Evolutionary conservation across 2,329 filamentous ascomycete species (phyloP), one percentile per base, ranked within the genome.

Genomic region (Trichoderma hamatum): DNA sequence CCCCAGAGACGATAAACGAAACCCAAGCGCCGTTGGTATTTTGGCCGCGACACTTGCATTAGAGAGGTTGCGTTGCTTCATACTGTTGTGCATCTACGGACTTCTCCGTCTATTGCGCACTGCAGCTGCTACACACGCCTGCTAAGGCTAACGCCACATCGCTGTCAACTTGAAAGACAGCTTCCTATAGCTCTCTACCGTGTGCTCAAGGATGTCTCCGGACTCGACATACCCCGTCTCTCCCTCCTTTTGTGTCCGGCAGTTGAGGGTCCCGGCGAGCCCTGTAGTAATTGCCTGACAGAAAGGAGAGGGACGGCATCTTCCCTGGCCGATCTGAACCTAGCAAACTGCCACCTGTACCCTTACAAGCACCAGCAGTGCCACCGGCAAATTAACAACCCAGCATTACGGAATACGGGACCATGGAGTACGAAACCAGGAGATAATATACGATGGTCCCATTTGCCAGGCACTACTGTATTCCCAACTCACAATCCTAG

Each of bases 1-100:
- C 51, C 58, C 36, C 51, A 43, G 62, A 65, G 36, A 39, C 62
- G 62, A 58, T 58, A 58, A 66, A 58, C 52, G 61, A 64, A 64
- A 64, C 61, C 61, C 61, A 64, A 64, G 49, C 61, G 49, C 61
- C 61, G 51, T 64, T 36, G 49, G 21, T 28, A 43, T 55, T 51
- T 55, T 43, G 49, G 19, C 60, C 60, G 46, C 30, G 32, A 52
- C 16, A 34, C 28, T 13, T 62, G 60, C 32, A 26, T 62, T 51
- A 11, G 60, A 62, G 60, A 51, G 43, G 51, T 54, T 26, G 21
- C 51, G 51, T 24, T 49, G 46, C 46, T 49, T 49, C 46, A 49
- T 49, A 24, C 21, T 39, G 58, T 46, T 21, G 24, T 32, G 59
- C 28, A 21, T 61, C n/a, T 21, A 43, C 34, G 59, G 59, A 62